These are phyloP conservation scores for Teratosphaeria pseudoeucalypti DNA, from an alignment of 2,329 filamentous ascomycete species.

Conservation along the genomic window DNA sequence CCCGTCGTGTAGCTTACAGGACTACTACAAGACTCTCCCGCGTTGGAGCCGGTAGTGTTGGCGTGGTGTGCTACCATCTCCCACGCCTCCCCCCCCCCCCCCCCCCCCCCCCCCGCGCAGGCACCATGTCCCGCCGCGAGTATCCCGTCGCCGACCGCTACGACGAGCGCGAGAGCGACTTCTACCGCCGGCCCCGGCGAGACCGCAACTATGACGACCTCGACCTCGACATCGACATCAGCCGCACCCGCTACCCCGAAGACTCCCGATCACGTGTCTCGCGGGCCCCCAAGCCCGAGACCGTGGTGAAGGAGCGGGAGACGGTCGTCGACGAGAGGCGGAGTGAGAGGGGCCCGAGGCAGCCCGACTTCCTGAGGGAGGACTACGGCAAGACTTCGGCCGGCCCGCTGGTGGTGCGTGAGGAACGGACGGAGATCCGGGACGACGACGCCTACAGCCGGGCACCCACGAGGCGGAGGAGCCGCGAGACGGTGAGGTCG, in stretches of 20 bases:
- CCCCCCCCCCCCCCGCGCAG: neutral
- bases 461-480: conserved; percentile 17
- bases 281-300: conserved; percentile 14
- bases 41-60: no score
- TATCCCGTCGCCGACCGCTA: conserved; percentile 32
- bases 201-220: conserved; percentile 39
- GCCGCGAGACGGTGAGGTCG: conserved; percentile 18
- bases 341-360: conserved; percentile 31
- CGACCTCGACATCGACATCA: conserved; percentile 36
- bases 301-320: conserved; percentile 20
- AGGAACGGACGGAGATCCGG: conserved; percentile 25
- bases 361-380: conserved; percentile 41
- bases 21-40: no score
- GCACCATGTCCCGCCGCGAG: conserved; percentile 21
- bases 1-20: no score
- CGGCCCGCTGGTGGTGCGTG: conserved; percentile 37
- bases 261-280: conserved; percentile 5
- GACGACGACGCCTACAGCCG: conserved; percentile 24
- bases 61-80: no score
- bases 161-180: conserved; percentile 36
- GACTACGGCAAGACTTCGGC: conserved; percentile 36
- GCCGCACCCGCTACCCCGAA: conserved; percentile 15
- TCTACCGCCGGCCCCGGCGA: conserved; percentile 26
- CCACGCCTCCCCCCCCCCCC: no score
- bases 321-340: conserved; percentile 23